Conservation (phyloP, 1,284 basidiomycete species). For the Naganishia sp. region DNA sequence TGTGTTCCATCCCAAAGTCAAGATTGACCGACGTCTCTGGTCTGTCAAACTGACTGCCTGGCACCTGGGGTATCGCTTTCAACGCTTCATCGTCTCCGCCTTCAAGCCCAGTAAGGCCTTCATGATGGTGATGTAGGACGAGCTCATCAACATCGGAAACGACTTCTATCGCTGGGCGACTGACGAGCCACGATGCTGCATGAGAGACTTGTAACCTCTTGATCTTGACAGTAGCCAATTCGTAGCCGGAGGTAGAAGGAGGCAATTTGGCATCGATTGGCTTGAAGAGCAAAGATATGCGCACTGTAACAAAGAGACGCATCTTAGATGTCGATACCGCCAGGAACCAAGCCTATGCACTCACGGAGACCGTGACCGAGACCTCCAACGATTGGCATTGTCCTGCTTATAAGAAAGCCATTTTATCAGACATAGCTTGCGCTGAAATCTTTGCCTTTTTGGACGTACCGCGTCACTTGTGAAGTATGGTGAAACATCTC, state of each 20-base stretch:
- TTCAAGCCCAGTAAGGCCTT: neutral
- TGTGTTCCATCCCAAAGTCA: constrained; percentile 39
- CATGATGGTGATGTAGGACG: constrained; percentile 2
- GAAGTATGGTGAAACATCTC: constrained; percentile 42
- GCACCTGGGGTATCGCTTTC: no score
- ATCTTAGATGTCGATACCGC: no score
- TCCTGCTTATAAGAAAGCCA: constrained; percentile 36
- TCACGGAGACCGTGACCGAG: constrained; percentile 48
- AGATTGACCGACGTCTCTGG: constrained; percentile 4
- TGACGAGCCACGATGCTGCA: constrained; percentile 11
- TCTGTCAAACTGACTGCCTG: no score
- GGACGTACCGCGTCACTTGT: constrained; percentile 44
- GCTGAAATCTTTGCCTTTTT: constrained; percentile 43
- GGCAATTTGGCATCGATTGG: constrained; percentile 51
- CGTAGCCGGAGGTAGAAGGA: constrained; percentile 45
- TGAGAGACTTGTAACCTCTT: constrained; percentile 36
- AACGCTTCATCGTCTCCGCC: no score
- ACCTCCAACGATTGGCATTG: constrained; percentile 51
- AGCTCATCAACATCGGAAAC: constrained; percentile 27
- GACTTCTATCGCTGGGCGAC: constrained; percentile 24
- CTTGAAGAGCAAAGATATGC: constrained; percentile 53
- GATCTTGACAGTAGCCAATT: constrained; percentile 49
- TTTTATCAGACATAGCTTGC: neutral
- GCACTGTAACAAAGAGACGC: constrained; percentile 32
- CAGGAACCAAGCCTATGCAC: neutral